phyloP scores from a whole-genome alignment of 2,329 filamentous ascomycete species.

The Botrytis pseudocinerea region DNA sequence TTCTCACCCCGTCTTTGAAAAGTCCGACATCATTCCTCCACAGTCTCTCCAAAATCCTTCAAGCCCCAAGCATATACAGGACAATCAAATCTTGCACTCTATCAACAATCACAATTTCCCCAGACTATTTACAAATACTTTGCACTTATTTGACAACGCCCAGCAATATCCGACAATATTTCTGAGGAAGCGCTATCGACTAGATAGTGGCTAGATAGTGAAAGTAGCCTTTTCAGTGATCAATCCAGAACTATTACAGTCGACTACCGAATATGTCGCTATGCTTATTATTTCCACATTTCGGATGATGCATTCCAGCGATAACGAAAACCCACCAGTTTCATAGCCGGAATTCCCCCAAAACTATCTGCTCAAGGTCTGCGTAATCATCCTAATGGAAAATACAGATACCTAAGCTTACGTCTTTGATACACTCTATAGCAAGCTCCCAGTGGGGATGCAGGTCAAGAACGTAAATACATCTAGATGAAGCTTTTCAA shows the following conservation, averaged over 20 bases:
- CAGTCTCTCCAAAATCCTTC: too few relatives aligned
- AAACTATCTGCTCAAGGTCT: background rate
- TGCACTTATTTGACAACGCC: too few relatives aligned
- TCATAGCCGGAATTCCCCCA: background rate
- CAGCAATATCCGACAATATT: too few relatives aligned
- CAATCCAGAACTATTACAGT: background rate
- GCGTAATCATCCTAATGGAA: background rate
- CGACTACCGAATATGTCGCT: background rate
- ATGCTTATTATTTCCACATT: background rate
- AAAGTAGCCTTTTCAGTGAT: background rate
- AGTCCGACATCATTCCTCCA: too few relatives aligned
- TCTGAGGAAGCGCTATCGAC: too few relatives aligned
- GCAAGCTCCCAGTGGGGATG: background rate
- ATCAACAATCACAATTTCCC: too few relatives aligned
- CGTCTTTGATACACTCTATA: background rate
- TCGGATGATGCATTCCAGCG: background rate
- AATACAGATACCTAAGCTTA: background rate
- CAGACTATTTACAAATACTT: too few relatives aligned
- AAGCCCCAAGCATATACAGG: too few relatives aligned
- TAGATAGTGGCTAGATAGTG: too few relatives aligned
- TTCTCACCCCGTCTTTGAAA: too few relatives aligned
- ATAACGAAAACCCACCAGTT: fast-evolving
- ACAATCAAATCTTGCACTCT: too few relatives aligned
- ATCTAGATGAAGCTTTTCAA: background rate
- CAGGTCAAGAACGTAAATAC: background rate